Percentiles rank a stretch among this genome's conserved stretches.
phyloP scores from a whole-genome alignment of 2,329 filamentous ascomycete species.

The Apiospora kogelbergensis region DNA sequence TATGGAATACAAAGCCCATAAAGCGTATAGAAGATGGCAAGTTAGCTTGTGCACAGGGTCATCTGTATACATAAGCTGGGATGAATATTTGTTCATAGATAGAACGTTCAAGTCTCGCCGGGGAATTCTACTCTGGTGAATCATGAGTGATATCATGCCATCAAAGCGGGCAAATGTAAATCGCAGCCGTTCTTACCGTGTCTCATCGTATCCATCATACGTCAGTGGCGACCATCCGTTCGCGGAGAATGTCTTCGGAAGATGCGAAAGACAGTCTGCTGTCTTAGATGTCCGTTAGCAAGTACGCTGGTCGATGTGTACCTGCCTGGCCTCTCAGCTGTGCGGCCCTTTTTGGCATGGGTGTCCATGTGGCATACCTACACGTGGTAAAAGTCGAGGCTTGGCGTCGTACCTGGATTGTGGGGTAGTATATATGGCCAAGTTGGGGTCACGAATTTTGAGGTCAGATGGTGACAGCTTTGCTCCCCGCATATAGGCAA shows the following conservation, averaged over 20 bases:
- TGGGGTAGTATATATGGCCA: neutral
- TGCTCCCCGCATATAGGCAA: neutral
- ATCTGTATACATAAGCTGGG: neutral
- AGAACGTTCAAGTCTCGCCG: neutral
- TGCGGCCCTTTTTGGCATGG: neutral
- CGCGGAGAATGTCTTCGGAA: neutral
- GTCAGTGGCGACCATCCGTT: neutral
- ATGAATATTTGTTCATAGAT: neutral
- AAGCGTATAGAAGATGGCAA: too few species aligned
- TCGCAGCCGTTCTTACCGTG: neutral
- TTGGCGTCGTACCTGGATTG: constrained; percentile 8
- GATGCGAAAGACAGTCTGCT: neutral
- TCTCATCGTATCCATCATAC: neutral
- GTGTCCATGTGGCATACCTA: neutral
- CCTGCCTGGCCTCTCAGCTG: neutral
- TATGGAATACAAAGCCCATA: neutral
- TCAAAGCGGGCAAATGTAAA: neutral
- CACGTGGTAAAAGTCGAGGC: neutral
- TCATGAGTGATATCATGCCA: neutral
- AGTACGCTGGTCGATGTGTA: neutral
- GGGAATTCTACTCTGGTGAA: neutral
- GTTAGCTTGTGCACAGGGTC: too few species aligned
- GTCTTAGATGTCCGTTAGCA: neutral
- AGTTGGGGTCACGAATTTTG: neutral
- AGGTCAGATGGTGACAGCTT: constrained; percentile 3